phyloP scores from a whole-genome alignment of 1,284 basidiomycete genomes.

The Ustilago nuda region DNA sequence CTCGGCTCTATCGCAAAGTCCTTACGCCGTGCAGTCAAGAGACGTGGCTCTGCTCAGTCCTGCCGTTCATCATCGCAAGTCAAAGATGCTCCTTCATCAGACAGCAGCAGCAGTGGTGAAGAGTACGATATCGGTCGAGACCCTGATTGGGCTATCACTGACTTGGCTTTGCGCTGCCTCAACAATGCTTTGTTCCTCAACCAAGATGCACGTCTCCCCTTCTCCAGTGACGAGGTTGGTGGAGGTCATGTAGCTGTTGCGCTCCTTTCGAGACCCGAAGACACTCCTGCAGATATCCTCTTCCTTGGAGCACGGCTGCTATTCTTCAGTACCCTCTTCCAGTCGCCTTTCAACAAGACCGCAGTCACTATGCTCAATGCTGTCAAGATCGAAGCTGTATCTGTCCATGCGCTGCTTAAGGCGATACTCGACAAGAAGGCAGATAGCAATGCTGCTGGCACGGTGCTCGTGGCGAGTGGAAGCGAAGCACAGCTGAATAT shows the following conservation, averaged over 20 bases:
- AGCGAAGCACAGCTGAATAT: constrained; percentile 40
- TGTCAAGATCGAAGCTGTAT: constrained; percentile 35
- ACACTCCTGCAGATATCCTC: constrained; percentile 52
- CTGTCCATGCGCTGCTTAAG: constrained; percentile 32
- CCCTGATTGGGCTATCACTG: constrained; percentile 52
- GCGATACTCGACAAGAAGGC: constrained; percentile 21
- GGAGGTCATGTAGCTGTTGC: constrained; percentile 47
- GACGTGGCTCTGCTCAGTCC: constrained; percentile 20
- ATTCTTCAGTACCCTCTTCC: constrained; percentile 65
- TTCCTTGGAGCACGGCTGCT: constrained; percentile 57
- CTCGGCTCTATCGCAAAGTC: constrained; percentile 31
- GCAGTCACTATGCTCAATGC: constrained; percentile 48
- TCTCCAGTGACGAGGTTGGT: constrained; percentile 44
- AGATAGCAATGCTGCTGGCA: constrained; percentile 10
- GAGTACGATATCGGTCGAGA: constrained; percentile 25
- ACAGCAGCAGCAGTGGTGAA: constrained; percentile 16
- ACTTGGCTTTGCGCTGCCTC: constrained; percentile 59
- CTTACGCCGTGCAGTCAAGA: constrained; percentile 31
- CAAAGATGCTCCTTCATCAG: constrained; percentile 22
- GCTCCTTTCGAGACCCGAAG: constrained; percentile 31
- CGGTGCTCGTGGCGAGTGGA: constrained; percentile 32
- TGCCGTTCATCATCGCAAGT: constrained; percentile 21
- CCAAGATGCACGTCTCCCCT: constrained; percentile 38
- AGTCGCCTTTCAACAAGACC: constrained; percentile 54
- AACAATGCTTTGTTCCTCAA: constrained; percentile 64